Base-by-base conservation (phyloP, 768 basidiomycete genomes). In the Neoboletus brunneissimus region DNA sequence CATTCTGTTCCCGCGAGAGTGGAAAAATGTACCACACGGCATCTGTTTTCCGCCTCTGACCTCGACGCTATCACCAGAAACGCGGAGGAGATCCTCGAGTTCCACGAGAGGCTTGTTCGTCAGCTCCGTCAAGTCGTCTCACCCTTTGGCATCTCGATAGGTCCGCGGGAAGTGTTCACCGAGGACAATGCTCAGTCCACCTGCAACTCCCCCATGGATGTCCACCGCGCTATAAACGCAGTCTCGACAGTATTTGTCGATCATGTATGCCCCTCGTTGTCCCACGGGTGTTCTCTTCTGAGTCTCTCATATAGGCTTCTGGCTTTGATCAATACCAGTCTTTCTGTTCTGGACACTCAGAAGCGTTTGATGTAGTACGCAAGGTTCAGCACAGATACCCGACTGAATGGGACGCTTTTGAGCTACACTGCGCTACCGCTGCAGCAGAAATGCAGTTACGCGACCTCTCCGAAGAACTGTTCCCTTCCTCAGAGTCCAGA, bases 291-390 rank as follows among this genome's bases (percentile, higher is more conserved):
- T 22, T 50, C 25, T 34, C 35, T 40, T 31, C 52, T 58, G 34
- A 64, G 13, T 38, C 10, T 53, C 50, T 58, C 55, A 37, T 25
- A 32, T 61, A 96, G 93, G 87, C 86, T 25, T 76, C 85, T 16
- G 75, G 79, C 37, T 96, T 96, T 61, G 78, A 81, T 54, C 78
- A 84, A 2, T 99, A 99, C 74, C 84, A 94, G 68, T 73, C 80
- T 13, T 98, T 94, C 66, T 98, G 96, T 67, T 83, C 91, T 0
- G 87, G 87, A 0, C 95, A 98, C 66, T 81, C 84, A 49, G 88
- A 90, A 62, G 94, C 94, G 0, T 76, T 89, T 54, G 84, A 89
- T 58, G 69, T 92, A 23, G 76, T 96, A 0, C 84, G 88, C 56
- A 81, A 80, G 49, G 79, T 86, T 20, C 81, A 84, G 38, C 76